Evolutionary conservation across 2,329 filamentous ascomycete genomes (phyloP).

Genomic region (Fusarium sp.): DNA sequence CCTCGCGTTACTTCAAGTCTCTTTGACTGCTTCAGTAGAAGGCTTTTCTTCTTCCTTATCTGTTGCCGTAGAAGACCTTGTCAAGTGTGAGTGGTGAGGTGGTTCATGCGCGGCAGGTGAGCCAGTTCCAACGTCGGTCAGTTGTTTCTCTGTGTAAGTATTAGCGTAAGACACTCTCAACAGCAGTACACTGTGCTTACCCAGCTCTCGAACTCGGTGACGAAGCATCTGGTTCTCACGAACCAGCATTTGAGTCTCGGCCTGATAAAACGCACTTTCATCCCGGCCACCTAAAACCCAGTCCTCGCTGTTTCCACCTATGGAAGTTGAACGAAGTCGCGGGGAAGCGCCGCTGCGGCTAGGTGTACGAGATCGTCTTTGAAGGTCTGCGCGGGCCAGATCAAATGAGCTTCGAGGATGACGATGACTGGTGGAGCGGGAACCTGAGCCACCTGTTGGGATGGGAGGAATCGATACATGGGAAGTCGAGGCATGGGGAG

Average conservation of each 20-base stretch:
- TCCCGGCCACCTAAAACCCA: slow-evolving; percentile 75
- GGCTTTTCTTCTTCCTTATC: slow-evolving; percentile 54
- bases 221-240: slow-evolving; percentile 88
- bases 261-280: slow-evolving; percentile 84
- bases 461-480: slow-evolving; percentile 52
- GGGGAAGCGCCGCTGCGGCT: slow-evolving; percentile 70
- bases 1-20: slow-evolving; percentile 22
- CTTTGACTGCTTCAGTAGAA: slow-evolving; percentile 27
- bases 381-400: slow-evolving; percentile 67
- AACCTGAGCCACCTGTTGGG: slow-evolving; percentile 59
- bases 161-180: slow-evolving; percentile 17
- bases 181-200: slow-evolving; percentile 60
- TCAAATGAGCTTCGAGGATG: slow-evolving; percentile 72
- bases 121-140: slow-evolving; percentile 59
- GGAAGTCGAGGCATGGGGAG: slow-evolving; percentile 53
- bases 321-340: slow-evolving; percentile 68
- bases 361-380: slow-evolving; percentile 70
- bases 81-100: slow-evolving; percentile 63
- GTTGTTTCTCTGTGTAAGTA: slow-evolving; percentile 62
- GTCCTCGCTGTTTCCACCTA: slow-evolving; percentile 71
- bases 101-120: slow-evolving; percentile 58
- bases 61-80: slow-evolving; percentile 60
- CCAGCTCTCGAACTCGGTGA: slow-evolving; percentile 78
- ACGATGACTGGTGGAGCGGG: slow-evolving; percentile 64
- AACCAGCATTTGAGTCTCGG: slow-evolving; percentile 82